A percentile compares a stretch with the other conserved stretches of the same genome.
Conservation (phyloP, 305 asterid species). For the Fraxinus angustifolia region DNA sequence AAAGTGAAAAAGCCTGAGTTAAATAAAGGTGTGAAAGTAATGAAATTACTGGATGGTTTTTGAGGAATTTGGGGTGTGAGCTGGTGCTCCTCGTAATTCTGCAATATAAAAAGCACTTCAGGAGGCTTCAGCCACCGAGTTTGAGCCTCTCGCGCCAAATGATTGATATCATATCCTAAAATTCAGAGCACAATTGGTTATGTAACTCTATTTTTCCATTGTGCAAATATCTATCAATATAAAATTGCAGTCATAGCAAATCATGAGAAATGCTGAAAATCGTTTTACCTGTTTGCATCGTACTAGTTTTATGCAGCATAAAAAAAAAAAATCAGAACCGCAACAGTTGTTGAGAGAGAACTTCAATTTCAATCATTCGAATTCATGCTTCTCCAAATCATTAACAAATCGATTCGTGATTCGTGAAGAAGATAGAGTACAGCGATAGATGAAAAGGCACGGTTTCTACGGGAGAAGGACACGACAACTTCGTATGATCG, state of each 20-base stretch:
- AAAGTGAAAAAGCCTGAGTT: slow-evolving; percentile 4
- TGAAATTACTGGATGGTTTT: slow-evolving; percentile 57
- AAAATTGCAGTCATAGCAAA: not conserved
- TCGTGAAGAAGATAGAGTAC: not conserved
- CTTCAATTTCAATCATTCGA: slow-evolving; percentile 3
- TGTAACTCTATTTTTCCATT: not conserved
- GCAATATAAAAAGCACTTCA: slow-evolving; percentile 71
- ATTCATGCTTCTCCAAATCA: slow-evolving; percentile 13
- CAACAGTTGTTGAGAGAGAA: slow-evolving; percentile 14
- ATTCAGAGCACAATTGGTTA: slow-evolving; percentile 12
- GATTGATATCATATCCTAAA: slow-evolving; percentile 60
- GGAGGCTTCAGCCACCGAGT: slow-evolving; percentile 88
- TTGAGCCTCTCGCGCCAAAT: slow-evolving; percentile 77
- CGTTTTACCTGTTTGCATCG: slow-evolving; percentile 36
- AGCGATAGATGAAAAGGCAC: not conserved
- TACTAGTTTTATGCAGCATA: not conserved
- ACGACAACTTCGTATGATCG: slow-evolving; percentile 21
- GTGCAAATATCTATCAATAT: not conserved
- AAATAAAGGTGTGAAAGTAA: slow-evolving; percentile 10
- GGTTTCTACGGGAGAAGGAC: not conserved
- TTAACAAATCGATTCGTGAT: slow-evolving; percentile 1
- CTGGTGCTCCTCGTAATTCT: slow-evolving; percentile 68
- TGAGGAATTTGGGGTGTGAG: slow-evolving; percentile 67
- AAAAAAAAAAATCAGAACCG: slow-evolving; percentile 5
- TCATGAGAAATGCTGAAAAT: not conserved